These are phyloP conservation scores for Alternaria panax DNA, from an alignment of 2,329 filamentous ascomycete genomes.

Conservation along the genomic window DNA sequence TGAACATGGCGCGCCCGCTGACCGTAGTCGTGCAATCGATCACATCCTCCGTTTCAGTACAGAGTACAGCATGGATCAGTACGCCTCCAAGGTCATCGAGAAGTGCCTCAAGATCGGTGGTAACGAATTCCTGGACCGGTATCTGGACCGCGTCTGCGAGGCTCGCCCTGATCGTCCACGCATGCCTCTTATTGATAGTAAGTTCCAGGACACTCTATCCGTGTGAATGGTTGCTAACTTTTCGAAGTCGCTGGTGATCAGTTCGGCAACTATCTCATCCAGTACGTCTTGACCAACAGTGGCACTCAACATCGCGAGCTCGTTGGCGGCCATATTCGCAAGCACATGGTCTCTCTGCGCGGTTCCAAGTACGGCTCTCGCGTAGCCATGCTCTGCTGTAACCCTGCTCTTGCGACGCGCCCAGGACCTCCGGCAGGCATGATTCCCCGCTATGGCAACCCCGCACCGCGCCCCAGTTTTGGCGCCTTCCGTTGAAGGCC, in stretches of 20 bases:
- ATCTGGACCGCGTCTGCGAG: slow-evolving; percentile 92
- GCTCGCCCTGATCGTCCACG: slow-evolving; percentile 88
- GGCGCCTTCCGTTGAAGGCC: slow-evolving; percentile 38
- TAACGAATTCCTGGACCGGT: slow-evolving; percentile 86
- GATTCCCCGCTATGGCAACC: slow-evolving; percentile 46
- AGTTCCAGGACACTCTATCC: slow-evolving; percentile 36
- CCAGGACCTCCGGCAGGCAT: slow-evolving; percentile 81
- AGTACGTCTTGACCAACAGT: slow-evolving; percentile 93
- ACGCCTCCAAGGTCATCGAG: slow-evolving; percentile 98
- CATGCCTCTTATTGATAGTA: slow-evolving; percentile 93
- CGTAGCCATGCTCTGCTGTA: slow-evolving; percentile 98
- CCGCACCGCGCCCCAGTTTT: slow-evolving; percentile 37
- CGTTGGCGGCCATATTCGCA: slow-evolving; percentile 90
- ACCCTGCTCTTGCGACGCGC: slow-evolving; percentile 86
- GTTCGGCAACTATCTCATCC: slow-evolving; percentile 97
- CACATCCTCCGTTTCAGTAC: slow-evolving; percentile 93
- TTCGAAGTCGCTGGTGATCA: slow-evolving; percentile 86
- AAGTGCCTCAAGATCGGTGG: slow-evolving; percentile 98
- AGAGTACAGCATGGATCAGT: slow-evolving; percentile 99
- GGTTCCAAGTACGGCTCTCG: slow-evolving; percentile 98
- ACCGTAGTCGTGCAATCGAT: slow-evolving; percentile 92
- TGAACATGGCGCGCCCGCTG: slow-evolving; percentile 89
- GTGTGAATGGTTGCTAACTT: slow-evolving; percentile 21
- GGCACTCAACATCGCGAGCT: slow-evolving; percentile 88
- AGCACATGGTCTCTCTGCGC: slow-evolving; percentile 98